Percentiles rank a stretch among this genome's conserved stretches.
These are phyloP conservation scores for Mycena maculata DNA, from an alignment of 768 basidiomycete species.

Conservation along the genomic window DNA sequence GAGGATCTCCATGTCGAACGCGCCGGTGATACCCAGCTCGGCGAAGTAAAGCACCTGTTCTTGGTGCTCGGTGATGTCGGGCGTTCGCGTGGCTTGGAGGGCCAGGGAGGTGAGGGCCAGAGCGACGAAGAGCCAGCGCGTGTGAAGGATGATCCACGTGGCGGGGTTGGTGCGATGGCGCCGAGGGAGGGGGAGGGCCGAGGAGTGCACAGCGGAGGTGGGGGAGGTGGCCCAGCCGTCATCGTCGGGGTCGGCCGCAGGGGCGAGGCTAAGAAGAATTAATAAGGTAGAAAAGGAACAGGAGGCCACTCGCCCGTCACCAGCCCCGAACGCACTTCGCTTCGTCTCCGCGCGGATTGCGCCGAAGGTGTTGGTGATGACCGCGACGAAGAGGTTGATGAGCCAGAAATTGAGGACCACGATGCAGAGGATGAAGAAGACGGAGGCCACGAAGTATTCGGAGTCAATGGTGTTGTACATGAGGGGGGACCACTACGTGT, in stretches of 20 bases:
- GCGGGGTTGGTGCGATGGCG: conserved; percentile 57
- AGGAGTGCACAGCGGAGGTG: no score
- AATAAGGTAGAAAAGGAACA: not conserved
- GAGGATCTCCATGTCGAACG: conserved; percentile 90
- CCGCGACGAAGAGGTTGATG: conserved; percentile 93
- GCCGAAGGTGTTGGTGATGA: conserved; percentile 94
- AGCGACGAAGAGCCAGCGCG: conserved; percentile 79
- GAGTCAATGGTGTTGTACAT: conserved; percentile 94
- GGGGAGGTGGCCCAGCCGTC: conserved; percentile 63
- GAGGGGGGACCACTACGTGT: conserved; percentile 77
- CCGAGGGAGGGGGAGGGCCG: conserved; percentile 53
- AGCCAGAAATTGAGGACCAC: conserved; percentile 95
- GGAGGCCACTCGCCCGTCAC: conserved; percentile 57
- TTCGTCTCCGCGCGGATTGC: conserved; percentile 88
- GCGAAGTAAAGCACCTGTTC: conserved; percentile 64
- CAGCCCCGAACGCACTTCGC: conserved; percentile 93
- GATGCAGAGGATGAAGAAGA: conserved; percentile 88
- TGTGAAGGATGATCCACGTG: conserved; percentile 67
- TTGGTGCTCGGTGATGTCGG: conserved; percentile 60
- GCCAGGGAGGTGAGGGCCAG: conserved; percentile 78
- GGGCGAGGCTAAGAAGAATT: conserved; percentile 3
- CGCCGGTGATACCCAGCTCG: conserved; percentile 82
- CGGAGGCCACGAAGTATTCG: conserved; percentile 87
- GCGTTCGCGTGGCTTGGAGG: conserved; percentile 76
- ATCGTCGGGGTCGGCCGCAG: conserved; percentile 46